Evolutionary conservation across 441 rosid species (phyloP), one percentile per base, ranked within the genome.

Genomic region (Mallotus japonicus): DNA sequence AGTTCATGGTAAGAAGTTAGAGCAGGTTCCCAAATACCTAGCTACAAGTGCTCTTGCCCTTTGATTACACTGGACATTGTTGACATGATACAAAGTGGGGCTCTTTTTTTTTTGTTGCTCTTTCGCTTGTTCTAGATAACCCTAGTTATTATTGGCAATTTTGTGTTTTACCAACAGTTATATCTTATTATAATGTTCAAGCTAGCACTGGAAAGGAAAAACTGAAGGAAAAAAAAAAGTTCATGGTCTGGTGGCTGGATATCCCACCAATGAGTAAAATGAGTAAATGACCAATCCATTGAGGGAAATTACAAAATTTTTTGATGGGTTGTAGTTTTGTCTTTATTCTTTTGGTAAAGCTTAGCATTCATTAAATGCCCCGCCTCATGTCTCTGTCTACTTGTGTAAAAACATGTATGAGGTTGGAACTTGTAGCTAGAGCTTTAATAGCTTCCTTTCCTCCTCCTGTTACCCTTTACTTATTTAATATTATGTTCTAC

Each of bases 341-440:
- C 56, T 40, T 47, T 50, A 19, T 56, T 56, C 46, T 28, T 60
- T 32, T 46, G 42, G 56, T n/a, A 49, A 61, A 34, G 60, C 12
- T 47, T 71, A 2, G 28, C 28, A 13, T 56, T 65, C 65, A 65
- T 73, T 49, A 50, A 59, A 74, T 59, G 24, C 44, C 44, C 4
- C n/a, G 61, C 72, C 40, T 37, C 6, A 37, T 37, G 40, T 37
- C 40, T 37, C 40, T 37, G 40, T 37, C 40, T 37, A 37, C 40
- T 37, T 37, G 40, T 37, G 40, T 37, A 3, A 17, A 72, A 46
- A 28, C 32, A 8, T 17, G 13, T 42, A 3, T 54, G 69, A 49
- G 54, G 73, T 80, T 80, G 83, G 83, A 80, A 80, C 83, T 80
- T 76, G 83, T 24, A 70, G 71, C 78, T 74, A 74, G 24, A 44